Percentiles rank a stretch among this genome's conserved stretches.
Evolutionary conservation across 2,329 filamentous ascomycete genomes (phyloP).

Genomic region (Botrytis elliptica): DNA sequence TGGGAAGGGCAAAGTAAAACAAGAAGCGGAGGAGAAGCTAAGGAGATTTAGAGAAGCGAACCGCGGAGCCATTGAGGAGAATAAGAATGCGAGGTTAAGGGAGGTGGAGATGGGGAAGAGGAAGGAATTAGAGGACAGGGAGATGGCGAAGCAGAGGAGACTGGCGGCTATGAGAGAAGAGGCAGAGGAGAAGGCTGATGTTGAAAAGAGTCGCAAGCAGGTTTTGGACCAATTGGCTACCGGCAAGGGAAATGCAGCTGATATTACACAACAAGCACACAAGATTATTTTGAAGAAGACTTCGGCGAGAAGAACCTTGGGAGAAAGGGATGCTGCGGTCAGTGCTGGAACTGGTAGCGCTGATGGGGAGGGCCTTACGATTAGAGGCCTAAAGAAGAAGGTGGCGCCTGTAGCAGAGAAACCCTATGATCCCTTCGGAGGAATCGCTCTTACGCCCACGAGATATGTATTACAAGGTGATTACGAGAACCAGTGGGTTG

Average conservation of each 20-base stretch:
- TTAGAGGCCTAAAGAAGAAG: slow-evolving; percentile 75
- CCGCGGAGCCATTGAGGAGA: slow-evolving; percentile 64
- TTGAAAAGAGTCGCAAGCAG: slow-evolving; percentile 63
- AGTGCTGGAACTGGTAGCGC: slow-evolving; percentile 27
- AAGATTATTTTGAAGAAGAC: slow-evolving; percentile 71
- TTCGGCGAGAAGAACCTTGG: slow-evolving; percentile 52
- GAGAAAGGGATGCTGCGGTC: slow-evolving; percentile 23
- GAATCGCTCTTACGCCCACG: slow-evolving; percentile 63
- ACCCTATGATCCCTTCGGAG: slow-evolving; percentile 87
- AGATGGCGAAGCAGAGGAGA: slow-evolving; percentile 62
- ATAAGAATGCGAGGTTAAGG: slow-evolving; percentile 53
- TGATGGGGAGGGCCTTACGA: slow-evolving; percentile 50
- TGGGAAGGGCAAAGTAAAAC: slow-evolving; percentile 57
- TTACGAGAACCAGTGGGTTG: slow-evolving; percentile 76
- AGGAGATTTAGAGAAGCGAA: slow-evolving; percentile 72
- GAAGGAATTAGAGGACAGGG: slow-evolving; percentile 63
- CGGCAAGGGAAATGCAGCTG: slow-evolving; percentile 59
- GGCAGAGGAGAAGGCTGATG: slow-evolving; percentile 64
- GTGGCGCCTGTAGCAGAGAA: slow-evolving; percentile 62
- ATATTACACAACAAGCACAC: slow-evolving; percentile 54
- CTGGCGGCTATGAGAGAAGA: slow-evolving; percentile 65
- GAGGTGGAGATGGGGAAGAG: slow-evolving; percentile 53
- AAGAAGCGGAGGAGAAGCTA: slow-evolving; percentile 52
- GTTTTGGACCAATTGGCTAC: slow-evolving; percentile 68
- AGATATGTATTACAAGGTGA: slow-evolving; percentile 68